Base-by-base conservation (phyloP, 2,329 filamentous ascomycete species). In the Fusarium circinatum region DNA sequence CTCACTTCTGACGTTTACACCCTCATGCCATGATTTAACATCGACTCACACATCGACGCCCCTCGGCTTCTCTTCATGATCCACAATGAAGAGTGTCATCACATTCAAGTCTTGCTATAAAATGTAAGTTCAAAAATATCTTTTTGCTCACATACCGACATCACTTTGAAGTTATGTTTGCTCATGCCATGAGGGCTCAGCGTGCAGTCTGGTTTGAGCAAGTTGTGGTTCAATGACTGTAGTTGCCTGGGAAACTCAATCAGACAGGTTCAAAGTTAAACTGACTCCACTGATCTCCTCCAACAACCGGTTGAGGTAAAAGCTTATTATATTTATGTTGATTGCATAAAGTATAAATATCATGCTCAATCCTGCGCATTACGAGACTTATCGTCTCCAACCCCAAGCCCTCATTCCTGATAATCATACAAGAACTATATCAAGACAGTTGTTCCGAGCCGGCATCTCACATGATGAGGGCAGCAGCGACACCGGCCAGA, bases 211-310 rank as follows among this genome's bases (percentile, higher is more conserved):
- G 30, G 18, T 15, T 20, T 7, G n/a, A 14, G 30, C 30, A 34
- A 34, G 32, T 34, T 32, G 47, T 49, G 22, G 28, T 49, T 49
- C 47, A 18, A 30, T 9, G 47, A 4, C 15, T 36, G n/a, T 36
- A 12, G 49, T 52, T 52, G n/a, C 30, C 17, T 8, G n/a, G n/a
- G 12, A 24, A 20, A 28, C 20, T n/a, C 6, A 28, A 38, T 18
- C 8, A 8, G 24, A 17, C 14, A 26, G 5, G 11, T 39, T n/a
- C 8, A 39, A 28, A 41, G 34, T 54, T 22, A 28, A 28, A 18
- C 8, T 0, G 6, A 12, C 20, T 5, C 13, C 7, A 13, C 3
- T 11, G 6, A 15, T 8, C 2, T 10, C 14, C 5, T 11, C n/a
- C 10, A 22, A 8, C 13, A 18, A 26, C 3, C 0, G 5, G 8